Evolutionary conservation across 2,329 filamentous ascomycete species (phyloP).

Genomic region (Phaeosphaeria sp.): DNA sequence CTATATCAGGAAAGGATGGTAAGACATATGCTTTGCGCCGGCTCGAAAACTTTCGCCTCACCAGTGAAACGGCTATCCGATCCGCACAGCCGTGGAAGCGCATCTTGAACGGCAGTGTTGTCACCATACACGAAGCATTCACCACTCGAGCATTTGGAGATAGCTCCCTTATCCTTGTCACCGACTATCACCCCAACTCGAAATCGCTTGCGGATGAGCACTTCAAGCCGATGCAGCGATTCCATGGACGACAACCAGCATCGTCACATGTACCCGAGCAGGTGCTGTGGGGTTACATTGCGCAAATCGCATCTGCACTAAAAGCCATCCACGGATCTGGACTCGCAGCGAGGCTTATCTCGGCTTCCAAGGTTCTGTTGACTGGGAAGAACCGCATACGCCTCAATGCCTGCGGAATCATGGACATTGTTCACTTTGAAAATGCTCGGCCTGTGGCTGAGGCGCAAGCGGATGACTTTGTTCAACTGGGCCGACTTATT

Average conservation of each 20-base stretch:
- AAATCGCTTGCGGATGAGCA: slow-evolving; percentile 89
- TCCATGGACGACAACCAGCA: slow-evolving; percentile 45
- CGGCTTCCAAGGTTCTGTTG: slow-evolving; percentile 85
- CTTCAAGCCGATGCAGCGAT: slow-evolving; percentile 56
- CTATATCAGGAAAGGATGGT: slow-evolving; percentile 85
- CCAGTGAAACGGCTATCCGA: slow-evolving; percentile 86
- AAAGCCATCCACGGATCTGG: slow-evolving; percentile 83
- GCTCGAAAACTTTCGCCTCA: slow-evolving; percentile 86
- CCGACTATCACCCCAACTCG: slow-evolving; percentile 89
- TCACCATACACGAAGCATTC: slow-evolving; percentile 89
- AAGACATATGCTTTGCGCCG: slow-evolving; percentile 86
- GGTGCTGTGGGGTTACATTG: slow-evolving; percentile 87
- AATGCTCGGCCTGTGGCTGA: slow-evolving; percentile 71
- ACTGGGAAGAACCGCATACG: slow-evolving; percentile 91
- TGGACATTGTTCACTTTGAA: slow-evolving; percentile 89
- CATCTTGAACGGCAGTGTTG: slow-evolving; percentile 79
- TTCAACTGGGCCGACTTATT: slow-evolving; percentile 82
- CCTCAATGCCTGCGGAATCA: slow-evolving; percentile 83
- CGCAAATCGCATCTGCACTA: slow-evolving; percentile 87
- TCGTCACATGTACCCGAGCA: slow-evolving; percentile 65
- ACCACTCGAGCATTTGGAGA: slow-evolving; percentile 93
- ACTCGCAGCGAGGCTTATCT: slow-evolving; percentile 84
- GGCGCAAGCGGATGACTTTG: slow-evolving; percentile 85
- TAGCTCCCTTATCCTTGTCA: slow-evolving; percentile 91
- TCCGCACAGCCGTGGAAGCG: slow-evolving; percentile 89